These are phyloP conservation scores for Massarina eburnea DNA, from an alignment of 2,329 filamentous ascomycete species.

Conservation along the genomic window DNA sequence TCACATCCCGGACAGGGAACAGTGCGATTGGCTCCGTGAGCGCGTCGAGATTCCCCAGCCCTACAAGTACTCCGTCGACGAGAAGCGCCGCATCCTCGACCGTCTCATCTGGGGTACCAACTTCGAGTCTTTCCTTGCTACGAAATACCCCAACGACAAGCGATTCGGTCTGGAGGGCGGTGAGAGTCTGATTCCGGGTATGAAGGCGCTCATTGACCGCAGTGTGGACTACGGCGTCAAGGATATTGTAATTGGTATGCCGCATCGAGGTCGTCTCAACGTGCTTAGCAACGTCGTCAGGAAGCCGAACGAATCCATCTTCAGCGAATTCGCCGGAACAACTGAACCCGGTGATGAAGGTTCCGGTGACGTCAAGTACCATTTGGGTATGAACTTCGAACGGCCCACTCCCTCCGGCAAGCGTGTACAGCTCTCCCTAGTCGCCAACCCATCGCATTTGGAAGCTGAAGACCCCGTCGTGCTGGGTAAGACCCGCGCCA, in stretches of 20 bases:
- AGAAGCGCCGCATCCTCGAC: conserved; percentile 97
- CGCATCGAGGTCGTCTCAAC: conserved; percentile 96
- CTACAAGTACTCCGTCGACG: conserved; percentile 96
- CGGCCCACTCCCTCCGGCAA: conserved; percentile 96
- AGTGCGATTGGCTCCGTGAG: conserved; percentile 97
- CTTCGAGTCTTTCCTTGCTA: conserved; percentile 93
- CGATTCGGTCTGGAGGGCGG: conserved; percentile 97
- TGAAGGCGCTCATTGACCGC: conserved; percentile 98
- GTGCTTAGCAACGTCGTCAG: conserved; percentile 97
- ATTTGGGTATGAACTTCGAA: conserved; percentile 99
- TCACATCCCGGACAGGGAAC: conserved; percentile 94
- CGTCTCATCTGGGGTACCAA: conserved; percentile 98
- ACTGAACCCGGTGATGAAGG: conserved; percentile 89
- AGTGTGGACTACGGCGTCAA: conserved; percentile 98
- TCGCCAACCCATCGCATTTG: conserved; percentile 97
- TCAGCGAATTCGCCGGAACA: conserved; percentile 93
- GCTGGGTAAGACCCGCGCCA: conserved; percentile 93
- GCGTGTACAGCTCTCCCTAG: conserved; percentile 97
- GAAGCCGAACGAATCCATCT: conserved; percentile 99
- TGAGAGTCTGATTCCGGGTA: conserved; percentile 94
- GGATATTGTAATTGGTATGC: conserved; percentile 99
- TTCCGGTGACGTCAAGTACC: conserved; percentile 98
- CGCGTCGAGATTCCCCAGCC: conserved; percentile 90
- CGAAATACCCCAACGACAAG: conserved; percentile 99
- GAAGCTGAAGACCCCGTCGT: conserved; percentile 98